These are phyloP conservation scores for Kandelia obovata DNA, from an alignment of 345 rosid species.

Conservation along the genomic window DNA sequence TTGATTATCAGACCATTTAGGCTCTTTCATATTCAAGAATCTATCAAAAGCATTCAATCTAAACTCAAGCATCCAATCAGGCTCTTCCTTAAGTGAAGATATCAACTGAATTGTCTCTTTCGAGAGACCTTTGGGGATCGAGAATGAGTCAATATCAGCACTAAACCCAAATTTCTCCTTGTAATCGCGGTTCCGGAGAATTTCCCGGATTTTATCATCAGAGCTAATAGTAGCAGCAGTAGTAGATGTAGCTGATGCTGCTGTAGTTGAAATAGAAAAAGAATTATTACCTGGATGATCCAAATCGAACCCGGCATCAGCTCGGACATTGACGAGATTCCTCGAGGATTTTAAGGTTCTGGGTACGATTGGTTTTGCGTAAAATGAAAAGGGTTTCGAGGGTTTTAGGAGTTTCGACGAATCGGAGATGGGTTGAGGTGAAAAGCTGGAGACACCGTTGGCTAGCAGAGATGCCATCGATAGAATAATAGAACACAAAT, in stretches of 20 bases:
- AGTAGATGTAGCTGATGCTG: slow-evolving; percentile 6
- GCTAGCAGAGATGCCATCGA: slow-evolving; percentile 26
- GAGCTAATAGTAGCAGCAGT: slow-evolving; percentile 22
- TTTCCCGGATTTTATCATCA: slow-evolving; percentile 63
- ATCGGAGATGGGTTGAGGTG: slow-evolving; percentile 24
- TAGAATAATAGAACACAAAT: background rate
- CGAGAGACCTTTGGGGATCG: slow-evolving; percentile 84
- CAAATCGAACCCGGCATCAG: slow-evolving; percentile 18
- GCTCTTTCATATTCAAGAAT: slow-evolving; percentile 65
- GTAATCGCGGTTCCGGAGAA: slow-evolving; percentile 67
- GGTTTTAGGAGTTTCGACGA: slow-evolving; percentile 7
- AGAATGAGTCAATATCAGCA: slow-evolving; percentile 63
- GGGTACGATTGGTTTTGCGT: background rate
- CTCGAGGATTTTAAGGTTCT: background rate
- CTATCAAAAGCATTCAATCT: slow-evolving; percentile 72
- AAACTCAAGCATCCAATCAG: slow-evolving; percentile 84
- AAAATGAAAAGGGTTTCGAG: slow-evolving; percentile 7
- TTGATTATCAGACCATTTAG: slow-evolving; percentile 81
- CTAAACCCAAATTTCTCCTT: slow-evolving; percentile 66
- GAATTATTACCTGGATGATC: slow-evolving; percentile 15
- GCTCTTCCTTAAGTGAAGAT: slow-evolving; percentile 70
- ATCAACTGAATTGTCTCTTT: slow-evolving; percentile 61
- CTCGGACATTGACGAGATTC: slow-evolving; percentile 14
- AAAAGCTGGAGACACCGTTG: slow-evolving; percentile 20
- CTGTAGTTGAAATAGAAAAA: too few species aligned